phyloP scores from a whole-genome alignment of 208 protist species.

The Leishmania tropica region DNA sequence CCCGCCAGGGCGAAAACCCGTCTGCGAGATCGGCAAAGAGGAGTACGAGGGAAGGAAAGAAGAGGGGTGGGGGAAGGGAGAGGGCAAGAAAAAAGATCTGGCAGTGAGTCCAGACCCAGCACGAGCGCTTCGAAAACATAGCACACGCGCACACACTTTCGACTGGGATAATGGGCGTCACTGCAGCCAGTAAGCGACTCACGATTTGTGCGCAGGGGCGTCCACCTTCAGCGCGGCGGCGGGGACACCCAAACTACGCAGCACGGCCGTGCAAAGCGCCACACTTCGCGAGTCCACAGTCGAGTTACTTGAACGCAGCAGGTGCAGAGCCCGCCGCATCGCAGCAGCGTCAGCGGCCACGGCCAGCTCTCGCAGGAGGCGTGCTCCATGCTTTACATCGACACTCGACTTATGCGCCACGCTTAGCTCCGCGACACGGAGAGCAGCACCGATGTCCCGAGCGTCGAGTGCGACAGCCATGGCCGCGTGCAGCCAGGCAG shows the following conservation, averaged over 20 bases:
- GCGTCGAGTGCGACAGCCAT: slow-evolving; percentile 63
- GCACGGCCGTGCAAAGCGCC: slow-evolving; percentile 41
- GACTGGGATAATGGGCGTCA: background rate
- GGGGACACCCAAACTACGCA: slow-evolving; percentile 41
- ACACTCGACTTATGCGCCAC: slow-evolving; percentile 32
- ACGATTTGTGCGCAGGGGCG: background rate
- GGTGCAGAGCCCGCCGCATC: slow-evolving; percentile 39
- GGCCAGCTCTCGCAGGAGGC: slow-evolving; percentile 46
- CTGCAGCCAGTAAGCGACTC: background rate
- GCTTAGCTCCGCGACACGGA: slow-evolving; percentile 51
- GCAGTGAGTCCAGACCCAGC: background rate
- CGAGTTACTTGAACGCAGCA: slow-evolving; percentile 53
- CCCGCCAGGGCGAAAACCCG: no score
- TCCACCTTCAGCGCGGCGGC: slow-evolving; percentile 34
- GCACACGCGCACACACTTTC: background rate
- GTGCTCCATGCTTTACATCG: slow-evolving; percentile 57
- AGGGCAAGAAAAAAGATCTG: background rate
- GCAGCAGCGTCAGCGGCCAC: slow-evolving; percentile 42
- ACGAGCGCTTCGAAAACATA: background rate
- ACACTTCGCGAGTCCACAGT: slow-evolving; percentile 53
- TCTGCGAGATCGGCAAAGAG: background rate
- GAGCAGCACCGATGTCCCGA: slow-evolving; percentile 47
- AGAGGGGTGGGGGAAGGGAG: background rate
- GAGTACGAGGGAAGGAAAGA: background rate
- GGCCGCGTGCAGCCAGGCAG: slow-evolving; percentile 46